Conservation (phyloP, 371 early-diverging fungal species). For the Saksenaea oblongispora region DNA sequence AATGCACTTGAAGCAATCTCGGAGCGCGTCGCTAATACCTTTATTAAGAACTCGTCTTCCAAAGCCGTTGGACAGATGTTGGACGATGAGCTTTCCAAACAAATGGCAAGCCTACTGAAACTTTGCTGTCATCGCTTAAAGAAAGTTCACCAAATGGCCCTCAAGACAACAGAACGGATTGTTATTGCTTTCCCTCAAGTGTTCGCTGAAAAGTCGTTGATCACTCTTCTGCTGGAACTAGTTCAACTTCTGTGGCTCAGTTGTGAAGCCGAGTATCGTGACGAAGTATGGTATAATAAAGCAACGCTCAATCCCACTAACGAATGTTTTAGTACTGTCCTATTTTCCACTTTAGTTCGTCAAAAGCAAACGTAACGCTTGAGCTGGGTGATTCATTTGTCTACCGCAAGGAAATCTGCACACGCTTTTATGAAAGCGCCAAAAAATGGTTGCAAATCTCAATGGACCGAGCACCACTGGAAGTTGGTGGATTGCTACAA, state of each 20-base stretch:
- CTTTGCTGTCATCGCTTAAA: conserved; percentile 68
- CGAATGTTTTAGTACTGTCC: conserved; percentile 58
- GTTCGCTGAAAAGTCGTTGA: conserved; percentile 65
- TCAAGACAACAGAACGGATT: conserved; percentile 57
- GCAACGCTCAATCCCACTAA: neutral
- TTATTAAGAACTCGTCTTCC: conserved; percentile 55
- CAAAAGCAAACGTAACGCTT: conserved; percentile 64
- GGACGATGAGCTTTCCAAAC: conserved; percentile 48
- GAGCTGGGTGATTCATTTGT: conserved; percentile 76
- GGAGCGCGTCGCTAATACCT: conserved; percentile 55
- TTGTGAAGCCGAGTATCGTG: conserved; percentile 80
- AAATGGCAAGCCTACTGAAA: conserved; percentile 65
- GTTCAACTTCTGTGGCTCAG: conserved; percentile 79
- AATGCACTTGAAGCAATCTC: conserved; percentile 76
- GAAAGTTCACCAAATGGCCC: conserved; percentile 65
- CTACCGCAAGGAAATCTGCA: conserved; percentile 72
- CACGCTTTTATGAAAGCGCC: conserved; percentile 63
- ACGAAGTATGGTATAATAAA: conserved; percentile 46
- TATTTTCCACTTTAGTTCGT: conserved; percentile 70
- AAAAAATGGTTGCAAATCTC: conserved; percentile 71
- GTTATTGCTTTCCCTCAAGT: conserved; percentile 70
- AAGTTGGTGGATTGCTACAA: conserved; percentile 68
- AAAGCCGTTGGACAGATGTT: conserved; percentile 53
- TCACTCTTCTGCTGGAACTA: conserved; percentile 71
- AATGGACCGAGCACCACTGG: conserved; percentile 50